phyloP scores from a whole-genome alignment of 306 rosid genomes.

The Rosa lucieae region DNA sequence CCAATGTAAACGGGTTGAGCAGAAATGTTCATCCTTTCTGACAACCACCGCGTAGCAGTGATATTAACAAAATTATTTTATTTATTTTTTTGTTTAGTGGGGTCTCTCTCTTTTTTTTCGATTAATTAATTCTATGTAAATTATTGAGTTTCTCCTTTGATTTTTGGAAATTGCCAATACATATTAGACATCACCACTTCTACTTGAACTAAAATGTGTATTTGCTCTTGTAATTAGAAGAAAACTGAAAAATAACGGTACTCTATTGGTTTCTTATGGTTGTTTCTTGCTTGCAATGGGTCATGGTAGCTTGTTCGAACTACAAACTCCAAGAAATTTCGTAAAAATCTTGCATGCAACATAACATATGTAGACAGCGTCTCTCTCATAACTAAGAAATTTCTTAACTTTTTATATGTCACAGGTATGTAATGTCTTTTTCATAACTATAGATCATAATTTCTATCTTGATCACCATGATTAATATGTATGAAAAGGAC shows the following conservation, averaged over 20 bases:
- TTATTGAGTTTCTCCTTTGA: not conserved
- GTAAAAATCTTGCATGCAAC: too few relatives aligned
- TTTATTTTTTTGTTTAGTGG: not conserved
- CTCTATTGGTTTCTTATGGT: not conserved
- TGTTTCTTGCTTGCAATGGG: too few relatives aligned
- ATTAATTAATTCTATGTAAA: conserved; percentile 28
- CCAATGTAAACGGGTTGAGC: conserved; percentile 55
- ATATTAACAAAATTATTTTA: not conserved
- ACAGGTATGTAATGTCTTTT: too few relatives aligned
- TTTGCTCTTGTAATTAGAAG: too few relatives aligned
- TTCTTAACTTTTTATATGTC: too few relatives aligned
- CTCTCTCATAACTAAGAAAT: too few relatives aligned
- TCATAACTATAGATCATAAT: not conserved
- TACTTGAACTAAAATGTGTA: not conserved
- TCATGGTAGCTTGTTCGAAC: too few relatives aligned
- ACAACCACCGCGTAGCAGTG: conserved; percentile 2
- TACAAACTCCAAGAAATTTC: too few relatives aligned
- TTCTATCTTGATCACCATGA: not conserved
- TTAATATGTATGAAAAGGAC: not conserved
- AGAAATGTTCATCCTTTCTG: conserved; percentile 77
- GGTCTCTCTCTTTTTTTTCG: not conserved
- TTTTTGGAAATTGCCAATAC: not conserved
- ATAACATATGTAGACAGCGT: too few relatives aligned
- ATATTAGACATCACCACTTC: not conserved
- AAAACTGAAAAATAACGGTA: not conserved